Evolutionary conservation across 1,284 basidiomycete species (phyloP).

Genomic region (Ustilago curta): DNA sequence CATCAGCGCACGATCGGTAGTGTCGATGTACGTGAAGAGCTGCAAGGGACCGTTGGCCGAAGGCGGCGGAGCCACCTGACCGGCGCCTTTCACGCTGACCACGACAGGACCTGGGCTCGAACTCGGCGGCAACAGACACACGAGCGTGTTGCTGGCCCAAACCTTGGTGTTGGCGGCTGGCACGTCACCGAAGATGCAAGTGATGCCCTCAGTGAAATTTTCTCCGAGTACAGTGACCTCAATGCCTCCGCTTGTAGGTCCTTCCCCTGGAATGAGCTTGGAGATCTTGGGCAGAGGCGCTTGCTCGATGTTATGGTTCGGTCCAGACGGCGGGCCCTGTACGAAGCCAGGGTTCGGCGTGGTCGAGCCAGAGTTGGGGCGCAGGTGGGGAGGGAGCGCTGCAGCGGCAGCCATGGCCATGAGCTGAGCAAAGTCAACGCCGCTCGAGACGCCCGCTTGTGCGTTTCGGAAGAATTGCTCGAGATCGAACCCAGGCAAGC

Average conservation of each 20-base stretch:
- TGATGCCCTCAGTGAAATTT: conserved; percentile 75
- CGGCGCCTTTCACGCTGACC: conserved; percentile 76
- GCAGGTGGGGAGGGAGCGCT: conserved; percentile 42
- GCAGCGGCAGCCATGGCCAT: conserved; percentile 74
- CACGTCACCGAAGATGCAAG: conserved; percentile 88
- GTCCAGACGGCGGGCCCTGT: conserved; percentile 33
- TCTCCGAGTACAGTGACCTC: conserved; percentile 91
- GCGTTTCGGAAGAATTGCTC: conserved; percentile 61
- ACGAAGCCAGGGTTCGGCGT: conserved; percentile 16
- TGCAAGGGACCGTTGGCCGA: conserved; percentile 71
- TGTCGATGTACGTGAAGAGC: conserved; percentile 84
- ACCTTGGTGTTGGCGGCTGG: conserved; percentile 85
- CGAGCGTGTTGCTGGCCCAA: conserved; percentile 93
- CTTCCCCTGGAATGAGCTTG: conserved; percentile 80
- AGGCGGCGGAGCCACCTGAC: conserved; percentile 28
- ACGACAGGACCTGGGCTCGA: conserved; percentile 86
- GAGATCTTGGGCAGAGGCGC: conserved; percentile 59
- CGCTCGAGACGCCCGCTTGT: conserved; percentile 55
- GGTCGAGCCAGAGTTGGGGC: conserved; percentile 16
- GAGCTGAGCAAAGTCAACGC: conserved; percentile 70
- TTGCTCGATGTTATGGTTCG: conserved; percentile 52
- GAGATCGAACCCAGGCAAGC: conserved; percentile 60
- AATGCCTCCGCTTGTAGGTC: conserved; percentile 84
- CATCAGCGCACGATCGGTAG: conserved; percentile 90
- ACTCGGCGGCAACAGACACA: conserved; percentile 89